Evolutionary conservation across 1,284 basidiomycete genomes (phyloP).

Genomic region (Ustilago sp.): DNA sequence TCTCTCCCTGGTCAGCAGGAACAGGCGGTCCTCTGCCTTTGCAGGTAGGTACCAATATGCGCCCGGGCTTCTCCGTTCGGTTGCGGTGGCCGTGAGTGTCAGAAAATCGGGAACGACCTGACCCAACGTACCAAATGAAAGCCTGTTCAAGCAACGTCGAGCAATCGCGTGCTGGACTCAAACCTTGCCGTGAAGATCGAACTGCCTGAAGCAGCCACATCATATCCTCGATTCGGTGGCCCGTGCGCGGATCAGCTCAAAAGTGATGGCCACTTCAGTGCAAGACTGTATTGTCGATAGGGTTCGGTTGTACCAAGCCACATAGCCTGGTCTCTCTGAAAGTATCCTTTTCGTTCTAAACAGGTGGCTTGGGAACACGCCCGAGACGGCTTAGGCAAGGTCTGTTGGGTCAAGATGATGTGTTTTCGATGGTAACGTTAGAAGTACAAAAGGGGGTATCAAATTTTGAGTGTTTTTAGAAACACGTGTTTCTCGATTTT

Average conservation of each 20-base stretch:
- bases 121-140: no score
- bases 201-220: neutral
- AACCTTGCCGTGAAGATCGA: slow-evolving; percentile 7
- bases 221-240: no score
- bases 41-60: no score
- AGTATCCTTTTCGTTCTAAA: neutral
- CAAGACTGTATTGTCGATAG: neutral
- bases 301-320: neutral
- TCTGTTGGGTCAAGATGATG: neutral
- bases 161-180: neutral
- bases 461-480: no score
- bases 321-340: neutral
- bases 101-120: no score
- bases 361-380: neutral
- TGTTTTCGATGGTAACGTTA: neutral
- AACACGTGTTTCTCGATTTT: no score
- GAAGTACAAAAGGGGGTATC: neutral
- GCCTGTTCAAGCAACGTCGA: no score
- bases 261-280: neutral
- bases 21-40: no score
- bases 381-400: neutral
- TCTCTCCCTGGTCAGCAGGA: no score
- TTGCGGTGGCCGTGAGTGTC: no score
- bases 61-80: neutral
- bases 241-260: neutral